Evolutionary conservation across 192 early-diverging fungal species (phyloP), one percentile per base, ranked within the genome.

Genomic region (Geranomyces variabilis): DNA sequence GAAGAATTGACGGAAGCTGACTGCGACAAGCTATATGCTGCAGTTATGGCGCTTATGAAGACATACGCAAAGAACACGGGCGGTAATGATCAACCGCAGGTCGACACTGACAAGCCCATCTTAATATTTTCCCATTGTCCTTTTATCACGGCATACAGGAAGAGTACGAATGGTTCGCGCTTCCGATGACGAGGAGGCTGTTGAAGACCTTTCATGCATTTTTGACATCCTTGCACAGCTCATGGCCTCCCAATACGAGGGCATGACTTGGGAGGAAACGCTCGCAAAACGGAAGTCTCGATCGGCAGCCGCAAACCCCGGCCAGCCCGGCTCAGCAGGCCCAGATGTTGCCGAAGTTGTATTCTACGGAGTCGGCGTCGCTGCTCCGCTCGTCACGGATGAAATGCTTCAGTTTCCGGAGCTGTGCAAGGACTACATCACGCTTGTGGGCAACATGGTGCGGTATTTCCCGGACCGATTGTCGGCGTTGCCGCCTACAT

Each of bases 381-480:
- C 92, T 1, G 80, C 91, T 28, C 90, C 90, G 5, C 82, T 92
- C 68, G 88, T 93, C 63, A 88, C 89, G 53, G 67, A 85, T 30
- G 77, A 90, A 26, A 90, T 93, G 86, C 75, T 93, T 0, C 79
- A 89, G 84, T 84, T 88, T 29, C 88, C 89, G 17, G 67, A 78
- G 43, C 60, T 91, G 12, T 91, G 88, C 69, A 83, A 80, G 60
- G 79, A 86, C 55, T 93, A 89, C 76, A 85, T 89, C 64, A 77
- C 80, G n/a, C 66, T 92, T 51, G 85, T 90, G 24, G 81, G 85
- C 5, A 74, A 87, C 73, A 69, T 90, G 51, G 76, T 90, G 21
- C 86, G 85, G 46, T 85, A 81, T 14, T 92, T 89, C 67, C 88
- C 90, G 12, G 84, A 87, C 21, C 84, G 83, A 33, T 70, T 92